These are phyloP conservation scores for Kalanchoe fedtschenkoi DNA, from an alignment of 164 flowering plant genomes.

Conservation along the genomic window DNA sequence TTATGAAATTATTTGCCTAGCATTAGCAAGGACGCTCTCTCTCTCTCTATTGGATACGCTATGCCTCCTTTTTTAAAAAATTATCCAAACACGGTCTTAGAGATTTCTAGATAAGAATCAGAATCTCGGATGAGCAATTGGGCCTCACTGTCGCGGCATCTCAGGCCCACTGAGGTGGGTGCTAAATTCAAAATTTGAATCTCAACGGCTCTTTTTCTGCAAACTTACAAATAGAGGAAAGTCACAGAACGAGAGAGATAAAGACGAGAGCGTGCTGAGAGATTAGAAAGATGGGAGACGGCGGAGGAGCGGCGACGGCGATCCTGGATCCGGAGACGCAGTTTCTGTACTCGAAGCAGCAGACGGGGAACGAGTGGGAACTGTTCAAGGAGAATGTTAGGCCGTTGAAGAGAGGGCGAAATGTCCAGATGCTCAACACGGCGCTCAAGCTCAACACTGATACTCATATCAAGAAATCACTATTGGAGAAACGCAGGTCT, in stretches of 20 bases:
- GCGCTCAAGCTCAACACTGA: conserved; percentile 51
- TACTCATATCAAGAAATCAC: conserved; percentile 37
- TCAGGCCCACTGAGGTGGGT: not conserved
- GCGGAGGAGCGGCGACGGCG: conserved; percentile 17
- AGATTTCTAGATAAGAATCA: not conserved
- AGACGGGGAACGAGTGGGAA: conserved; percentile 82
- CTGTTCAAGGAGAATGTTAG: conserved; percentile 82
- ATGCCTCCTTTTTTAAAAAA: too few relatives aligned
- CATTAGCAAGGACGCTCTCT: not conserved
- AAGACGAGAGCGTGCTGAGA: not conserved
- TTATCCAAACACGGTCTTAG: not conserved
- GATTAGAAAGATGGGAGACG: not conserved
- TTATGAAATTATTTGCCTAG: not conserved
- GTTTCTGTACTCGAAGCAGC: conserved; percentile 47
- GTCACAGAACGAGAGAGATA: not conserved
- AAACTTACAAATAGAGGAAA: not conserved
- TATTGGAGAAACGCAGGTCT: conserved; percentile 47
- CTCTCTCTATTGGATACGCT: too few relatives aligned
- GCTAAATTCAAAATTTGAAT: not conserved
- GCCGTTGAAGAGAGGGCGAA: conserved; percentile 87
- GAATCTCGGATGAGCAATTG: not conserved
- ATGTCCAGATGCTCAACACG: conserved; percentile 50
- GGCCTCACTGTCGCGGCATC: not conserved
- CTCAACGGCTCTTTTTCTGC: not conserved
- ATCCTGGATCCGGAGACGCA: conserved; percentile 57